Evolutionary conservation across 2,329 filamentous ascomycete species (phyloP).

Genomic region (Podosphaera fusca): DNA sequence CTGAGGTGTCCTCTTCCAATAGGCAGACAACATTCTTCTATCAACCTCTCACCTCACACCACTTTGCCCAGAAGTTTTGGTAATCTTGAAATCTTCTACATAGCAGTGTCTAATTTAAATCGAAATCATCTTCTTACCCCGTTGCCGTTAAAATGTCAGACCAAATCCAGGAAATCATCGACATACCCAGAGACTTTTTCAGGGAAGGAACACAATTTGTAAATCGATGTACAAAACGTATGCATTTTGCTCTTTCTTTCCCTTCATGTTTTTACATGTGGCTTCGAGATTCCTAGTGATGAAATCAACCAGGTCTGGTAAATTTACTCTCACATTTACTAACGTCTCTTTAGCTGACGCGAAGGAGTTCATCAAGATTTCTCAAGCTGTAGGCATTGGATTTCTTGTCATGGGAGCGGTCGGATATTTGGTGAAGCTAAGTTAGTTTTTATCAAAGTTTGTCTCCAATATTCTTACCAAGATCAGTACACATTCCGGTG

Average conservation of each 20-base stretch:
- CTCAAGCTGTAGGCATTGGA: slow-evolving; percentile 26
- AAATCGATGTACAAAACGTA: slow-evolving; percentile 23
- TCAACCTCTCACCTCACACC: too few relatives aligned
- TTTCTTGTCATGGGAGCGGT: slow-evolving; percentile 30
- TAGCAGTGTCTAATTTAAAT: too few relatives aligned
- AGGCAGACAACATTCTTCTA: too few relatives aligned
- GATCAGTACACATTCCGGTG: slow-evolving; percentile 25
- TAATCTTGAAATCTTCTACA: too few relatives aligned
- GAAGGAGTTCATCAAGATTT: slow-evolving; percentile 22
- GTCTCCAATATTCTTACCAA: neutral
- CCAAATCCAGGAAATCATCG: slow-evolving; percentile 32
- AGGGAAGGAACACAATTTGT: slow-evolving; percentile 21
- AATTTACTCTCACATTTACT: slow-evolving; percentile 1
- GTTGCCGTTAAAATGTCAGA: slow-evolving; percentile 22
- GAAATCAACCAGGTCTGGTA: neutral
- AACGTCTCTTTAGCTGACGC: slow-evolving; percentile 15
- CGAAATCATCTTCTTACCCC: too few relatives aligned
- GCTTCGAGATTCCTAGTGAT: neutral
- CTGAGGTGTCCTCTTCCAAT: too few relatives aligned
- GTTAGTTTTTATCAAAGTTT: slow-evolving; percentile 10
- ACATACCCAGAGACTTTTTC: slow-evolving; percentile 27
- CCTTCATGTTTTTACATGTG: neutral
- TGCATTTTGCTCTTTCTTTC: slow-evolving; percentile 2
- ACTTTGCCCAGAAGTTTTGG: too few relatives aligned
- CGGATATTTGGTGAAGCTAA: slow-evolving; percentile 27